These are phyloP conservation scores for Eucalyptus dawsonii DNA, from an alignment of 345 rosid species.

Conservation along the genomic window DNA sequence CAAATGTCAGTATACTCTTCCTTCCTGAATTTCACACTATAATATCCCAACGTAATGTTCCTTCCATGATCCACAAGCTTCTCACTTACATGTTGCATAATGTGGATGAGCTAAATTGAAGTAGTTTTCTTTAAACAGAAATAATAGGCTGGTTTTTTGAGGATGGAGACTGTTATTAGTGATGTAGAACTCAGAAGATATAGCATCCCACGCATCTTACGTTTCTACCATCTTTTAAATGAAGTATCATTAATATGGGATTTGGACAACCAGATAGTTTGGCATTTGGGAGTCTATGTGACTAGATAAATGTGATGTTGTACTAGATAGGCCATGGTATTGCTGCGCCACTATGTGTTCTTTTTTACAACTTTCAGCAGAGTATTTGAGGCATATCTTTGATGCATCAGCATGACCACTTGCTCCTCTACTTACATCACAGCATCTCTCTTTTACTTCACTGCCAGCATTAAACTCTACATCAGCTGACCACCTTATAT, in stretches of 20 bases:
- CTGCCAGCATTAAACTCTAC: neutral
- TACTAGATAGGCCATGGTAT: neutral
- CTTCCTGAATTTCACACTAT: neutral
- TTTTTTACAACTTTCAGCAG: neutral
- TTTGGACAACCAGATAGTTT: neutral
- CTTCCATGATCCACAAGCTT: neutral
- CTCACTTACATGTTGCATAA: neutral
- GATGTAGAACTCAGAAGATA: neutral
- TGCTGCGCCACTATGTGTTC: neutral
- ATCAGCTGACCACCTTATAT: neutral
- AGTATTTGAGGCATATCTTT: neutral
- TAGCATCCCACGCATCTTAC: neutral
- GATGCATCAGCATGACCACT: neutral
- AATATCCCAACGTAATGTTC: neutral
- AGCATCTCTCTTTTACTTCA: neutral
- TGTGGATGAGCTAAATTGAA: neutral
- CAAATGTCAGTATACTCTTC: conserved; percentile 42
- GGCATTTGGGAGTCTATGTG: neutral
- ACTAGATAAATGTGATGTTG: neutral
- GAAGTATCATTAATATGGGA: neutral
- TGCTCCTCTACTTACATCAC: neutral
- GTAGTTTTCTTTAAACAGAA: neutral
- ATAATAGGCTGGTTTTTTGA: neutral
- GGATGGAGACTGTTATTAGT: neutral
- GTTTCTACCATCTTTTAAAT: neutral